These are phyloP conservation scores for Lepiota brunneoincarnata DNA, from an alignment of 768 basidiomycete species.

Conservation along the genomic window DNA sequence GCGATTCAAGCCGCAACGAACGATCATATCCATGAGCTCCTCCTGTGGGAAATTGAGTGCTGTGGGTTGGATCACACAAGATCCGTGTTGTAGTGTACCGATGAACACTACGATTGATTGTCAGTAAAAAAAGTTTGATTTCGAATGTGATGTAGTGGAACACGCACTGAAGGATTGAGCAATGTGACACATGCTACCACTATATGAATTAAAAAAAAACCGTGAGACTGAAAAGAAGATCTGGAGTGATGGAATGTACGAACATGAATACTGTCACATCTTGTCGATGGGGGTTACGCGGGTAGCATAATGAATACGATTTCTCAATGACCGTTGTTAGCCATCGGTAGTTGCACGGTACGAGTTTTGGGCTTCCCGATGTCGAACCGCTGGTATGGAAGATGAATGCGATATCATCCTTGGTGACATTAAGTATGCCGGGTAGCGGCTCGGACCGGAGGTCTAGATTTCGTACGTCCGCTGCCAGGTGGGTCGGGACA, in stretches of 20 bases:
- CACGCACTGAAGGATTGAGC: constrained; percentile 71
- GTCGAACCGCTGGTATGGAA: constrained; percentile 85
- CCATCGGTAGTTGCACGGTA: constrained; percentile 71
- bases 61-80: constrained; percentile 72
- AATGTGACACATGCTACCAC: constrained; percentile 85
- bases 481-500: constrained; percentile 44
- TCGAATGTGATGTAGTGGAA: constrained; percentile 19
- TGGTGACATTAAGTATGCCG: constrained; percentile 30
- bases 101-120: constrained; percentile 53
- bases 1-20: constrained; percentile 64
- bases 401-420: constrained; percentile 54
- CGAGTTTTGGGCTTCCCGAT: constrained; percentile 80
- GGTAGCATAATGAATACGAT: constrained; percentile 48
- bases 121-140: constrained; percentile 20
- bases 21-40: constrained; percentile 73
- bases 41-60: constrained; percentile 60
- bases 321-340: constrained; percentile 60
- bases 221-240: constrained; percentile 25
- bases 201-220: constrained; percentile 32
- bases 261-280: constrained; percentile 77
- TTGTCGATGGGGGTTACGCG: constrained; percentile 46
- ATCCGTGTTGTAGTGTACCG: constrained; percentile 67
- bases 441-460: constrained; percentile 29
- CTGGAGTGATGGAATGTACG: constrained; percentile 28
- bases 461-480: constrained; percentile 4